Evolutionary conservation across 2,329 filamentous ascomycete genomes (phyloP).

Genomic region (Aspergillus neoniger): DNA sequence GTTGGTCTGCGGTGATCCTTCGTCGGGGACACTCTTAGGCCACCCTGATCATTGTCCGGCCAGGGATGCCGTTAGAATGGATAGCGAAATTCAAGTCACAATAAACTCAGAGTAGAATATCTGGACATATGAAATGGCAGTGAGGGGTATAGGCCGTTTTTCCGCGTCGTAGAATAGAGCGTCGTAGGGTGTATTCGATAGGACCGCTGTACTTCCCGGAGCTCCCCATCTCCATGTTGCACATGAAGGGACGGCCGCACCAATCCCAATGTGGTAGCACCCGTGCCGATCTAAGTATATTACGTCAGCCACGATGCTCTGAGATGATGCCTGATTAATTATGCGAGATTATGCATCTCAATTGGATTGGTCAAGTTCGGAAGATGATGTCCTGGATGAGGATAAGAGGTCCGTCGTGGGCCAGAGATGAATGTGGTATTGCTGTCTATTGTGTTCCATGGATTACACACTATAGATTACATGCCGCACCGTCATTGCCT

Average conservation of each 20-base stretch:
- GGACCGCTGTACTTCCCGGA: constrained; percentile 13
- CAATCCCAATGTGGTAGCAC: constrained; percentile 15
- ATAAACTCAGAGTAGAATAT: not conserved
- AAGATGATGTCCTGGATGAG: not conserved
- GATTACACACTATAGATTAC: not conserved
- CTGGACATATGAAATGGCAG: not conserved
- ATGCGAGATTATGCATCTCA: constrained; percentile 1
- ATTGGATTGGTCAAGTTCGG: not conserved
- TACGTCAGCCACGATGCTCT: constrained; percentile 5
- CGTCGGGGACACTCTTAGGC: constrained; percentile 16
- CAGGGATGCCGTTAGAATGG: not conserved
- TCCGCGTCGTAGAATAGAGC: not conserved
- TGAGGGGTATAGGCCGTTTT: not conserved
- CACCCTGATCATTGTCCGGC: constrained; percentile 20
- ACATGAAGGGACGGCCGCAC: constrained; percentile 22
- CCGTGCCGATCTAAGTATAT: not conserved
- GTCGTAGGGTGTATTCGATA: not conserved
- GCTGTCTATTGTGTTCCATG: not conserved
- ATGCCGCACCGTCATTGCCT: not conserved
- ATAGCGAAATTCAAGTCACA: not conserved
- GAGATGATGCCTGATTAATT: not conserved
- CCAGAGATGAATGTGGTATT: not conserved
- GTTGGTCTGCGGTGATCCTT: constrained; percentile 23
- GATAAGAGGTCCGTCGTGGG: not conserved
- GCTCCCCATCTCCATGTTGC: constrained; percentile 18